Conservation (phyloP, 371 early-diverging fungal genomes). For the Rhizopus arrhizus region DNA sequence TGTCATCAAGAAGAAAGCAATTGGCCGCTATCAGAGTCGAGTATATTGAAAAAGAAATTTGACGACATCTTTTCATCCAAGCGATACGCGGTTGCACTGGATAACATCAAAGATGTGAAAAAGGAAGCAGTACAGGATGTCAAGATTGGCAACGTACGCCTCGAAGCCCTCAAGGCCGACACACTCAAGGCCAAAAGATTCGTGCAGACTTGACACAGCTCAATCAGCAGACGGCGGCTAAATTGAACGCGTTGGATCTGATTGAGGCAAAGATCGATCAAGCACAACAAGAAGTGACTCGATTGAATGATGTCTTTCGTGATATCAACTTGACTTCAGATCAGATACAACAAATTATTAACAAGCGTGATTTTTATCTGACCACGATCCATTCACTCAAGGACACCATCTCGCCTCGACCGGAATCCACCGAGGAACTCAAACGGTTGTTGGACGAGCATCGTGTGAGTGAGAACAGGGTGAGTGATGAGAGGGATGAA, state of each 20-base stretch:
- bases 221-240: constrained; percentile 33
- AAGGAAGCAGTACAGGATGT: constrained; percentile 75
- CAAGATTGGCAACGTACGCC: constrained; percentile 65
- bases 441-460: constrained; percentile 41
- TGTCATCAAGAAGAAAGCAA: constrained; percentile 99
- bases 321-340: constrained; percentile 43
- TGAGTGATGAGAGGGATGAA: constrained; percentile 4
- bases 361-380: constrained; percentile 40
- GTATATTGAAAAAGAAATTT: constrained; percentile 94
- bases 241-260: constrained; percentile 8
- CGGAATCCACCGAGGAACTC: constrained; percentile 63
- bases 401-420: constrained; percentile 43
- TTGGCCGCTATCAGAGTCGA: constrained; percentile 97
- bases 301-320: constrained; percentile 26
- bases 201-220: constrained; percentile 31
- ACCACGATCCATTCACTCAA: constrained; percentile 50
- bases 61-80: constrained; percentile 99
- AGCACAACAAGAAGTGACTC: constrained; percentile 47
- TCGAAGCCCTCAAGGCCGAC: constrained; percentile 71
- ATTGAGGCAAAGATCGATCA: constrained; percentile 40
- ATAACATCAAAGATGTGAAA: constrained; percentile 74
- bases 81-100: constrained; percentile 92
- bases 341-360: constrained; percentile 38
- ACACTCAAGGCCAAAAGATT: constrained; percentile 77
- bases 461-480: constrained; percentile 4